Percentiles rank a stretch among this genome's conserved stretches.
Conservation (phyloP, 768 basidiomycete genomes). For the Gloeophyllum trabeum region DNA sequence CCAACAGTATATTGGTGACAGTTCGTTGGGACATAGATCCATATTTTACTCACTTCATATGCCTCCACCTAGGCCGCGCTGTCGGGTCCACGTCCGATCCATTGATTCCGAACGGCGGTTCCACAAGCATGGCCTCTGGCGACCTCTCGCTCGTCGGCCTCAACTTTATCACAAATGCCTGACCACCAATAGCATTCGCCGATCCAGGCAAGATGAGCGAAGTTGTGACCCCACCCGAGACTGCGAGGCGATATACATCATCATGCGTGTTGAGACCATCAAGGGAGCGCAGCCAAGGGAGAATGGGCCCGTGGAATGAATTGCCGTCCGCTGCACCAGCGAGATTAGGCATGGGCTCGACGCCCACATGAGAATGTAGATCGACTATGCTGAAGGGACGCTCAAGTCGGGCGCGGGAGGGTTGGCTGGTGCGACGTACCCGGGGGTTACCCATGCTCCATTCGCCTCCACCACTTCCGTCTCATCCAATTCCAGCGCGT, state of each 20-base stretch:
- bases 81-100: constrained; percentile 19
- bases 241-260: constrained; percentile 38
- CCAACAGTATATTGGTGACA: constrained; percentile 1
- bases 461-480: constrained; percentile 35
- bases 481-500: constrained; percentile 3
- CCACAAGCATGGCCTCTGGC: constrained; percentile 55
- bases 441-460: constrained; percentile 62
- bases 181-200: constrained; percentile 44
- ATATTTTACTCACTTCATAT: constrained; percentile 50
- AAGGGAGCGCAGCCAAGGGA: constrained; percentile 57
- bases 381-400: constrained; percentile 31
- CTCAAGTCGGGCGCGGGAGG: background rate
- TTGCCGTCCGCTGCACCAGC: constrained; percentile 41
- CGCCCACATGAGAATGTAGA: constrained; percentile 47
- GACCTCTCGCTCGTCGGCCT: constrained; percentile 63
- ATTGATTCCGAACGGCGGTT: constrained; percentile 54
- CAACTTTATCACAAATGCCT: constrained; percentile 56
- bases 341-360: constrained; percentile 14
- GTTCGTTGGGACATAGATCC: background rate
- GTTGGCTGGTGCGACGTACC: constrained; percentile 8
- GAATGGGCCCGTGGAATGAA: constrained; percentile 36
- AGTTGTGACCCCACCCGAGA: constrained; percentile 67
- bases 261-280: constrained; percentile 75
- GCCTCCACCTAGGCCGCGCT: constrained; percentile 34
- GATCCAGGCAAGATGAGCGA: constrained; percentile 68